Evolutionary conservation across 192 early-diverging fungal genomes (phyloP).

Genomic region (Glomus cerebriforme): DNA sequence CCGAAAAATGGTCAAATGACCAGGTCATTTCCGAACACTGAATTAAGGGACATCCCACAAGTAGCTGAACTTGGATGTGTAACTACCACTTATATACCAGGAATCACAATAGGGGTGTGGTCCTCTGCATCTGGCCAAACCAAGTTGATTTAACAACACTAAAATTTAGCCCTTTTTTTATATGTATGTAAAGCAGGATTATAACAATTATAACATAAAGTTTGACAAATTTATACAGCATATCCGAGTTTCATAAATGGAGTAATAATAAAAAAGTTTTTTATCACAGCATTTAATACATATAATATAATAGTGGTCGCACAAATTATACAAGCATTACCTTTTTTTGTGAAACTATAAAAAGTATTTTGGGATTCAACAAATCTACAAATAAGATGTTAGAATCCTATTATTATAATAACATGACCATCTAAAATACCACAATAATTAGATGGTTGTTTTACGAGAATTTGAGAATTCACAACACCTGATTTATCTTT

Average conservation of each 20-base stretch:
- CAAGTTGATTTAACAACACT: no score
- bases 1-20: no score
- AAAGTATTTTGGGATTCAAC: slow-evolving; percentile 13
- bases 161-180: no score
- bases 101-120: slow-evolving; percentile 9
- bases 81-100: background rate
- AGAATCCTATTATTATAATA: slow-evolving; percentile 9
- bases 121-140: slow-evolving; percentile 5
- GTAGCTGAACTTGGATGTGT: slow-evolving; percentile 13
- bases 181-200: no score
- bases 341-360: slow-evolving; percentile 15
- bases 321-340: background rate
- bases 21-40: no score
- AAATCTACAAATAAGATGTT: slow-evolving; percentile 1
- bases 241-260: no score
- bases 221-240: no score
- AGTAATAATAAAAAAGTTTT: no score
- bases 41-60: background rate
- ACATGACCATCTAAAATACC: slow-evolving; percentile 2
- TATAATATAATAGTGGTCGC: background rate
- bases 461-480: background rate
- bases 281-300: background rate
- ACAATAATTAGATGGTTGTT: slow-evolving; percentile 7
- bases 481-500: background rate
- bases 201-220: no score